phyloP scores from a whole-genome alignment of 169 alveolate species.

The Plasmodium vinckei region DNA sequence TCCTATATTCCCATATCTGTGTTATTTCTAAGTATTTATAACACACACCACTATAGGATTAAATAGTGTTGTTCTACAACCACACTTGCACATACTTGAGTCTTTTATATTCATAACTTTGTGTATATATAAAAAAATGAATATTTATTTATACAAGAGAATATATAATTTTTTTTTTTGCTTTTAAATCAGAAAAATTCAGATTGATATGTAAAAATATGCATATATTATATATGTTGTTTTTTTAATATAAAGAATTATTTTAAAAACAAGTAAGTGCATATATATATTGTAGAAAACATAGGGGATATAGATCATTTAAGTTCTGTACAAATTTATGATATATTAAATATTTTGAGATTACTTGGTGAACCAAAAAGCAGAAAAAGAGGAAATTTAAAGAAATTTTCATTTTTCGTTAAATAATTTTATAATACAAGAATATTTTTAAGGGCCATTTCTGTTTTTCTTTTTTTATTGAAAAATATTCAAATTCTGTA shows the following conservation, averaged over 20 bases:
- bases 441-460: constrained; percentile 3
- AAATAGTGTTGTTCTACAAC: constrained; percentile 2
- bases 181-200: neutral
- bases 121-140: neutral
- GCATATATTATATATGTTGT: neutral
- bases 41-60: too few relatives aligned
- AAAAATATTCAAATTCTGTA: neutral
- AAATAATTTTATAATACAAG: constrained; percentile 14
- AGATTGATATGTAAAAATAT: neutral
- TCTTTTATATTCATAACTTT: neutral
- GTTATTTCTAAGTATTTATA: too few relatives aligned
- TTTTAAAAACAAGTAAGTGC: constrained; percentile 3
- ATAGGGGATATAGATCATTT: neutral
- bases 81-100: neutral
- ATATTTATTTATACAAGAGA: neutral
- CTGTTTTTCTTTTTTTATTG: constrained; percentile 4
- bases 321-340: constrained; percentile 8
- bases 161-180: neutral
- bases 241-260: too few relatives aligned
- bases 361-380: constrained; percentile 50
- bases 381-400: constrained; percentile 17
- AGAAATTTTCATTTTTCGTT: constrained; percentile 42
- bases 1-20: too few relatives aligned
- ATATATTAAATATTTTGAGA: constrained; percentile 17
- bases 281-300: constrained; percentile 2